phyloP scores from a whole-genome alignment of 495 filamentous ascomycete genomes.

The Aspergillus conjunctus region DNA sequence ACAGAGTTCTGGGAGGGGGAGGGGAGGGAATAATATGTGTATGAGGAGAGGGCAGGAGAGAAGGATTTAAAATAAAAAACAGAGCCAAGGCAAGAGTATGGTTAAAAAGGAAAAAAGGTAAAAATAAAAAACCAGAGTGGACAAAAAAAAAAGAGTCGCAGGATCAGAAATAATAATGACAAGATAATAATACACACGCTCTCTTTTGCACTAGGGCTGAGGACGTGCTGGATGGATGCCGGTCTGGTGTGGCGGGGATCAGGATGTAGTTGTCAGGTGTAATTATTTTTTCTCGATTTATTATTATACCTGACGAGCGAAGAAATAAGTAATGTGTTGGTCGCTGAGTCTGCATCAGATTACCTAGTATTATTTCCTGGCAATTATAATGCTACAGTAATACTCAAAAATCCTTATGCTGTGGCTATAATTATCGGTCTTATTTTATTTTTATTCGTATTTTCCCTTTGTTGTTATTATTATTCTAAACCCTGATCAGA shows the following conservation, averaged over 20 bases:
- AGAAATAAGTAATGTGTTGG: constrained; percentile 6
- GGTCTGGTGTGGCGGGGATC: constrained; percentile 29
- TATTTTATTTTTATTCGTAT: constrained; percentile 1
- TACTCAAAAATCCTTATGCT: neutral
- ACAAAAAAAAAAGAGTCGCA: constrained; percentile 8
- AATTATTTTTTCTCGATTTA: constrained; percentile 5
- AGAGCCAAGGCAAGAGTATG: constrained; percentile 18
- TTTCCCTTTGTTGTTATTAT: constrained; percentile 10
- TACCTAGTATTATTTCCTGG: constrained; percentile 20
- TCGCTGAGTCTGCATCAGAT: constrained; percentile 10
- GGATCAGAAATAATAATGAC: constrained; percentile 20
- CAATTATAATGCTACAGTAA: constrained; percentile 7
- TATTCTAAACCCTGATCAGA: constrained; percentile 14
- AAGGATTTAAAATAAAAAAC: constrained; percentile 15
- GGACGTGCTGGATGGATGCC: constrained; percentile 18
- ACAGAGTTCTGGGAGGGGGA: constrained; percentile 21
- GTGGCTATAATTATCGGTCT: constrained; percentile 11
- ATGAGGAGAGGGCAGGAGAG: constrained; percentile 16
- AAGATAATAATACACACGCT: constrained; percentile 19
- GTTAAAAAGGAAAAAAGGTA: constrained; percentile 24
- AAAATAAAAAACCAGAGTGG: constrained; percentile 12
- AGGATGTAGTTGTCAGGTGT: constrained; percentile 10
- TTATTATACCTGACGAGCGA: constrained; percentile 2
- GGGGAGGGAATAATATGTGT: constrained; percentile 7
- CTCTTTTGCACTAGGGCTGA: constrained; percentile 22